These are phyloP conservation scores for Scenedesmus sp. DNA, from an alignment of 163 green algal species.

Conservation along the genomic window DNA sequence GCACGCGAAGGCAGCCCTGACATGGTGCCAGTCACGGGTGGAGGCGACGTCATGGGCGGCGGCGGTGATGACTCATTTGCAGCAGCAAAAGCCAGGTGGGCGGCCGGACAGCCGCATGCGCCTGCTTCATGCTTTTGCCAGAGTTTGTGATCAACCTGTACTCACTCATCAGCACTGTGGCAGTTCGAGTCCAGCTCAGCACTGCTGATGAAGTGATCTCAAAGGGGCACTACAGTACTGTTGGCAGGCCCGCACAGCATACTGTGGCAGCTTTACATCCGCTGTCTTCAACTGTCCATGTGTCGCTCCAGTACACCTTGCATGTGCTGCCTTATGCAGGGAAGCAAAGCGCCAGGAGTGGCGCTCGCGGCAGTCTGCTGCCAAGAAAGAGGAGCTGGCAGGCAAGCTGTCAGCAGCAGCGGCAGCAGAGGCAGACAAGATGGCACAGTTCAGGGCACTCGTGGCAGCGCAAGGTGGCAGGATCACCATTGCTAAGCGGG, in stretches of 20 bases:
- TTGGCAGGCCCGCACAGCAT: no score
- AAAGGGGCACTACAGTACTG: no score
- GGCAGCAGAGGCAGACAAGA: conserved; percentile 60
- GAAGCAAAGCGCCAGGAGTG: conserved; percentile 50
- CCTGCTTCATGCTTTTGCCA: no score
- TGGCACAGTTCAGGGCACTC: conserved; percentile 68
- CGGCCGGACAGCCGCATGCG: not conserved
- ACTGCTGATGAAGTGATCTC: not conserved
- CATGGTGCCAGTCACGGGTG: conserved; percentile 56
- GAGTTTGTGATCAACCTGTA: no score
- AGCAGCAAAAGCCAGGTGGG: conserved; percentile 68
- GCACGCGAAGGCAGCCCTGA: conserved; percentile 68
- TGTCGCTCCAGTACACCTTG: not conserved
- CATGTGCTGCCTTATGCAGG: conserved; percentile 34
- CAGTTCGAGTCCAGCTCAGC: no score
- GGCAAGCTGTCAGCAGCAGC: conserved; percentile 55
- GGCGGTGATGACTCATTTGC: conserved; percentile 72
- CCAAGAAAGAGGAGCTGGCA: conserved; percentile 58
- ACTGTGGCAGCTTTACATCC: no score
- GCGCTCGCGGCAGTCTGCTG: conserved; percentile 36
- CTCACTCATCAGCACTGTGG: no score
- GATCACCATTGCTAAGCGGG: conserved; percentile 68
- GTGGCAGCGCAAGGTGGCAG: conserved; percentile 49
- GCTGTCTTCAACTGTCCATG: not conserved
- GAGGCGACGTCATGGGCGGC: conserved; percentile 71